Evolutionary conservation across 2,329 filamentous ascomycete species (phyloP), one percentile per base, ranked within the genome.

Genomic region (Alternaria sp.): DNA sequence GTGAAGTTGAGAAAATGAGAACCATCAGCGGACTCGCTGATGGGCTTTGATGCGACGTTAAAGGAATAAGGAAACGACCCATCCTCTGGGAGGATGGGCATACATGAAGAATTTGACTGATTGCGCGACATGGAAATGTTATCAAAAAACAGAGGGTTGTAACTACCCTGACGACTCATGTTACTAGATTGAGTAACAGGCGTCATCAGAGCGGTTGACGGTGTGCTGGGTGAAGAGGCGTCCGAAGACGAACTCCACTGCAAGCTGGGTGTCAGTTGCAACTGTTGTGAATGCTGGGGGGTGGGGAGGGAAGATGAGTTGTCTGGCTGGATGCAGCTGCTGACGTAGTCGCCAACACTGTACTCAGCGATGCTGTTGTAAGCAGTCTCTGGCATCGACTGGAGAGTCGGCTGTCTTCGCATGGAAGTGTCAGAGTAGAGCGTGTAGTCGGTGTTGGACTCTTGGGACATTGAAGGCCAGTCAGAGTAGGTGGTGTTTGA

Each of bases 141-240:
- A 72, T 79, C 79, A 72, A 76, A 74, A 70, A 83, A 79, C 61
- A 76, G 76, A 47, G 77, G 74, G 70, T 79, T 80, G 69, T 77
- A 74, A 73, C 83, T 85, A 72, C 76, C 77, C 66, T 83, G 77
- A 70, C 83, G 80, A 71, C 82, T 84, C 82, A 85, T 82, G 59
- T 73, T 75, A 75, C 77, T 80, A 53, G 77, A 73, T 47, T 74
- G 70, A 73, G 77, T 78, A 70, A 80, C 72, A 63, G 75, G 74
- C 50, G 79, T 80, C 73, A 79, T 73, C 62, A 79, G 71, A 66
- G 74, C 74, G 67, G 77, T 75, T 46, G 74, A 73, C 45, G 77
- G 74, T 12, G 79, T 80, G 66, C 75, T 77, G 57, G 80, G 77
- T 17, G 78, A 76, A 7, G 76, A 80, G 66, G 66, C 71, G 66